Evolutionary conservation across 176 grass and related monocot species (phyloP), one percentile per base, ranked within the genome.

Genomic region (Bothriochloa decipiens): DNA sequence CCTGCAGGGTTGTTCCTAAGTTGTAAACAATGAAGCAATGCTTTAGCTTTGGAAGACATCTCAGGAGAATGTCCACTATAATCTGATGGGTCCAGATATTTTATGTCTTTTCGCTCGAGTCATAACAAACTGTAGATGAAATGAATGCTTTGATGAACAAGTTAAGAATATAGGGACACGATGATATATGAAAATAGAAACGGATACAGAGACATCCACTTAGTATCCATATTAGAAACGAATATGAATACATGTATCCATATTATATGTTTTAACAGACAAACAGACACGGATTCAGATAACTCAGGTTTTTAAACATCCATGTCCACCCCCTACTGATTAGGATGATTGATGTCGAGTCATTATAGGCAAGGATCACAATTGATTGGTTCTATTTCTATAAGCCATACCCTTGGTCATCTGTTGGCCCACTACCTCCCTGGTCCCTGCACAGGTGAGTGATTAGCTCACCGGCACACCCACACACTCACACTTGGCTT

Each of bases 31-130:
- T 65, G 70, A 83, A 74, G 12, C 4, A 16, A 25, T 36, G 13
- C 0, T 46, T 83, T 83, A 64, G 22, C 17, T 39, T 64, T 83
- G 40, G 28, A 74, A 28, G 1, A 74, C 20, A 2, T 61, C 62
- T 22, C 11, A 43, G 25, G 25, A 43, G 36, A 62, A 33, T 37
- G 58, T 18, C 12, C 53, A 43, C 35, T 22, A 60, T 28, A 36
- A 72, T 26, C 25, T 45, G 25, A 62, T 74, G 70, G 39, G 60
- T 35, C 22, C 25, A 73, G 40, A 65, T 66, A 80, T 66, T 80
- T 0, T 80, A 1, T 66, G 40, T 80, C 13, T 80, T 66, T 35
- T 62, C 58, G 26, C 58, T 26, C 11, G 9, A 12, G 53, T 10
- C 7, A 9, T 62, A 8, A 70, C 18, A 1, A 70, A 22, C 5